A percentile compares a stretch with the other conserved stretches of the same genome.
Evolutionary conservation across 2,329 filamentous ascomycete genomes (phyloP).

Genomic region (Lachnellula cervina): DNA sequence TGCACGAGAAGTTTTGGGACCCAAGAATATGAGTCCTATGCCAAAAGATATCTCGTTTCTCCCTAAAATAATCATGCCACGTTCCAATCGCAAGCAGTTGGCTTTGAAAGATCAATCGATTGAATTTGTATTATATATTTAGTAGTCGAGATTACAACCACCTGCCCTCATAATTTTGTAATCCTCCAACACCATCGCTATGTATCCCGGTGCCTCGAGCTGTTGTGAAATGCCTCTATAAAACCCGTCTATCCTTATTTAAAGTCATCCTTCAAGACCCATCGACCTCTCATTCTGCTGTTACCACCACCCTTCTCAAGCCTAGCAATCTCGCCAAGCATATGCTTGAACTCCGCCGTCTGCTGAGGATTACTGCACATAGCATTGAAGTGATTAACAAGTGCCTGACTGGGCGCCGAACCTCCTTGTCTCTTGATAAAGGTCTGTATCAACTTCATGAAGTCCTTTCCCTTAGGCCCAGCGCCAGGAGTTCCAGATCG

Average conservation of each 20-base stretch:
- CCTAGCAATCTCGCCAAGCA: slow-evolving; percentile 70
- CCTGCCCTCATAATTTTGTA: neutral
- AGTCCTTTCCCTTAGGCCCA: slow-evolving; percentile 52
- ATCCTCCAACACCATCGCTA: slow-evolving; percentile 14
- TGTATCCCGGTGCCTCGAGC: slow-evolving; percentile 1
- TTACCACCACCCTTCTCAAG: slow-evolving; percentile 44
- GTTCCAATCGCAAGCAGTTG: neutral
- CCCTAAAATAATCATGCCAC: neutral
- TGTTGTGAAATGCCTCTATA: neutral
- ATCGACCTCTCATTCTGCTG: slow-evolving; percentile 28
- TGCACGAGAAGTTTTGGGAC: too few species aligned
- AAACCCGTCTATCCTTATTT: slow-evolving; percentile 16
- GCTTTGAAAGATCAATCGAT: neutral
- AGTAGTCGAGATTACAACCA: neutral
- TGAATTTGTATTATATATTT: neutral
- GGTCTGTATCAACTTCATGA: slow-evolving; percentile 66
- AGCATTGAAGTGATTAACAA: slow-evolving; percentile 85
- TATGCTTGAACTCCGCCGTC: slow-evolving; percentile 75
- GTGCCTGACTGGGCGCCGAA: slow-evolving; percentile 72
- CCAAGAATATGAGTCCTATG: too few species aligned
- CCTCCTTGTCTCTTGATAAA: slow-evolving; percentile 78
- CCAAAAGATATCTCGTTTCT: neutral
- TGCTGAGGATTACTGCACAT: slow-evolving; percentile 66
- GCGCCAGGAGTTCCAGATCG: slow-evolving; percentile 43
- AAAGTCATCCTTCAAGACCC: slow-evolving; percentile 32